Percentiles rank a stretch among this genome's conserved stretches.
These are phyloP conservation scores for Hypoxylon cercidicola DNA, from an alignment of 495 filamentous ascomycete genomes.

Conservation along the genomic window DNA sequence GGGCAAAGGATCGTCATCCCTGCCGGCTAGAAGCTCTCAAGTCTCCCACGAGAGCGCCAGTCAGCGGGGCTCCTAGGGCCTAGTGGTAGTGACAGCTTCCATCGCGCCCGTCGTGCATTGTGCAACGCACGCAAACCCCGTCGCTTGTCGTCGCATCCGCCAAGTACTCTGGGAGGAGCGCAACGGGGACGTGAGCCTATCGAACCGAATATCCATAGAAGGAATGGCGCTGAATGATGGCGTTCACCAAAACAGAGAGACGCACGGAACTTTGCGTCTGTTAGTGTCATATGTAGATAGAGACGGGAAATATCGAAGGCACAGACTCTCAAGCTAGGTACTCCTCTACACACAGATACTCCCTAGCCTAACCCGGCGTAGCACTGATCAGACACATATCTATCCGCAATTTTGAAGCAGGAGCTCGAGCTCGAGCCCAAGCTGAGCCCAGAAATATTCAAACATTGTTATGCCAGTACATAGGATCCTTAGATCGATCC, in stretches of 20 bases:
- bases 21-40: conserved; percentile 18
- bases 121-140: conserved; percentile 1
- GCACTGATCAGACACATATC: conserved; percentile 4
- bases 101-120: background rate
- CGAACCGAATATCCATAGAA: background rate
- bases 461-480: too few species aligned
- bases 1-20: conserved; percentile 39
- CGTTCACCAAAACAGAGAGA: too few species aligned
- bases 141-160: background rate
- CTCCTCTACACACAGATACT: too few species aligned
- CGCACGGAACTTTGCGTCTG: background rate
- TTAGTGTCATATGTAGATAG: too few species aligned
- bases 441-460: background rate
- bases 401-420: conserved; percentile 17
- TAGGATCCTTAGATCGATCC: too few species aligned
- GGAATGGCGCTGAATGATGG: too few species aligned
- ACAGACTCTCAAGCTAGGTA: too few species aligned
- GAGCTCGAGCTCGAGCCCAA: conserved; percentile 12
- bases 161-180: conserved; percentile 4
- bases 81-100: conserved; percentile 3
- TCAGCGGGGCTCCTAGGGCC: conserved; percentile 10
- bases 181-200: conserved; percentile 10
- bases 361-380: too few species aligned
- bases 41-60: conserved; percentile 27
- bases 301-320: too few species aligned